These are phyloP conservation scores for Jatropha podagrica DNA, from an alignment of 441 rosid genomes.

Conservation along the genomic window DNA sequence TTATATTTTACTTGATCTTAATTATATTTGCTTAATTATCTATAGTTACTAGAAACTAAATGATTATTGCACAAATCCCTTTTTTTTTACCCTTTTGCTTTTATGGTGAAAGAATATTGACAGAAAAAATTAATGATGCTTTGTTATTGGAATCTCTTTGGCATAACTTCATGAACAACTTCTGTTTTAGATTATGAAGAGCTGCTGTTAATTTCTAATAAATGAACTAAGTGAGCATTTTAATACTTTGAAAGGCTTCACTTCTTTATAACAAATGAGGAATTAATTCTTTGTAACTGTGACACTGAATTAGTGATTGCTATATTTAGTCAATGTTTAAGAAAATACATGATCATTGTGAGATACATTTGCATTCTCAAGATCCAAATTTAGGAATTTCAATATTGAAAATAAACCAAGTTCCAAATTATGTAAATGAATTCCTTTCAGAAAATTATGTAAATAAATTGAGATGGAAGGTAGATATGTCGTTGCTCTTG, in stretches of 20 bases:
- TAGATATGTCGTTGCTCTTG: too few species aligned
- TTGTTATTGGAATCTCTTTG: conserved; percentile 14
- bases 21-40: neutral
- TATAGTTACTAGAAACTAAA: neutral
- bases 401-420: neutral
- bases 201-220: too few species aligned
- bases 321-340: neutral
- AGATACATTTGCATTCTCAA: neutral
- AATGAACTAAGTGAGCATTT: neutral
- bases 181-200: neutral
- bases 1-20: conserved; percentile 1
- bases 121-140: neutral
- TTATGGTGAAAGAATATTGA: conserved; percentile 8
- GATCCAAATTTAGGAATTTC: neutral
- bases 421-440: neutral
- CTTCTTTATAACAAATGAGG: too few species aligned
- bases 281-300: too few species aligned
- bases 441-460: neutral
- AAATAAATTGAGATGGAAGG: neutral
- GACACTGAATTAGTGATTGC: neutral
- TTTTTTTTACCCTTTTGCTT: conserved; percentile 11
- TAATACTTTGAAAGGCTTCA: neutral
- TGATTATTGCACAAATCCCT: neutral
- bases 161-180: neutral
- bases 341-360: neutral